These are phyloP conservation scores for Aspergillus chevalieri DNA, from an alignment of 2,329 filamentous ascomycete species.

Conservation along the genomic window DNA sequence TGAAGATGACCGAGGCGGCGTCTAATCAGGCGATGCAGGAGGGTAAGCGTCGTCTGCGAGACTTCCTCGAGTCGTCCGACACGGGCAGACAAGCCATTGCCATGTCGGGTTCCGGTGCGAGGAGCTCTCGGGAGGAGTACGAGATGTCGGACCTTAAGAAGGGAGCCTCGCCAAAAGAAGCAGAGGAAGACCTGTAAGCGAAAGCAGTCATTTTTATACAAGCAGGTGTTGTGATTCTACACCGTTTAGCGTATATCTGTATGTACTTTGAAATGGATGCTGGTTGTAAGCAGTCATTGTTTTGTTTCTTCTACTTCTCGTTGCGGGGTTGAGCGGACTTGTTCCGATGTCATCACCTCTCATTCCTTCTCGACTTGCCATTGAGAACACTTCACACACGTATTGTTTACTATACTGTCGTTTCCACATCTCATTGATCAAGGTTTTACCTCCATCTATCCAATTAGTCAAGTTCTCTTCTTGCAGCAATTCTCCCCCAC, in stretches of 20 bases:
- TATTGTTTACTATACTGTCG: background rate
- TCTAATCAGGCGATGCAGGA: constrained; percentile 81
- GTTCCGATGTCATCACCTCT: background rate
- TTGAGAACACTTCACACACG: background rate
- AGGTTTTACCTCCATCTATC: no score
- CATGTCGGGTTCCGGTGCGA: constrained; percentile 52
- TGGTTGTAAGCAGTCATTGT: background rate
- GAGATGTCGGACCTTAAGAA: constrained; percentile 48
- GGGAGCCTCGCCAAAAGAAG: constrained; percentile 16
- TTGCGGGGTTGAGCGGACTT: background rate
- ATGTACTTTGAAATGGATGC: no score
- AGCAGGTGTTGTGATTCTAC: no score
- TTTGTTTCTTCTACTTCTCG: background rate
- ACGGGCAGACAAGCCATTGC: constrained; percentile 75
- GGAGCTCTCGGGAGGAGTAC: constrained; percentile 47
- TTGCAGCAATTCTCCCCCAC: constrained; percentile 3
- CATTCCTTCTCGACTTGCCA: background rate
- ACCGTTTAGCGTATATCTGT: no score
- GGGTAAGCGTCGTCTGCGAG: constrained; percentile 81
- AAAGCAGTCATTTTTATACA: background rate
- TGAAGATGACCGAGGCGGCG: constrained; percentile 90
- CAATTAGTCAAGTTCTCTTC: background rate
- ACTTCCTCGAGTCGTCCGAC: constrained; percentile 84
- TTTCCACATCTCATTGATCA: background rate
- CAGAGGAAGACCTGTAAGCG: constrained; percentile 32